Conservation (phyloP, 2,329 filamentous ascomycete genomes). For the Phoma sp. region DNA sequence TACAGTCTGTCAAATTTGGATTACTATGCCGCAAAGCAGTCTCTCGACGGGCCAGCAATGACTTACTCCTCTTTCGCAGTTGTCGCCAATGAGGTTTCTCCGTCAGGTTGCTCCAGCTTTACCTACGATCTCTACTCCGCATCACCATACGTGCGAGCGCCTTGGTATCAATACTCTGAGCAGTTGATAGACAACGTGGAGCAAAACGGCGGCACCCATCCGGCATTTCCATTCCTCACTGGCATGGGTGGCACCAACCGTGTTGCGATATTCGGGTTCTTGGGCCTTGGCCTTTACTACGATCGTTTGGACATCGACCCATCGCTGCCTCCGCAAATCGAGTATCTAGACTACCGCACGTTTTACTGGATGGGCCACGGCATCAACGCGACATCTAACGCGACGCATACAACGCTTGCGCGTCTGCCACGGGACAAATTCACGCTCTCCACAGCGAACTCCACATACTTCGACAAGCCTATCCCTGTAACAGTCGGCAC, state of each 20-base stretch:
- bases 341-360: conserved; percentile 64
- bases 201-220: conserved; percentile 69
- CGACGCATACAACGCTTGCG: conserved; percentile 67
- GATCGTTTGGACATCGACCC: conserved; percentile 68
- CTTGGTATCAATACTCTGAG: conserved; percentile 75
- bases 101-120: conserved; percentile 70
- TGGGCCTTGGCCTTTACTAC: conserved; percentile 66
- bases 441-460: conserved; percentile 60
- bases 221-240: conserved; percentile 73
- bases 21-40: conserved; percentile 73
- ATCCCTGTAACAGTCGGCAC: conserved; percentile 66
- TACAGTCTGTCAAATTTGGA: conserved; percentile 65
- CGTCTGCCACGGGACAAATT: conserved; percentile 52
- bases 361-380: conserved; percentile 72
- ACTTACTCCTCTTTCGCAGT: conserved; percentile 74
- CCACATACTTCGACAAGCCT: conserved; percentile 57
- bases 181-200: conserved; percentile 67
- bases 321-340: conserved; percentile 65
- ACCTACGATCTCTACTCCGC: conserved; percentile 70
- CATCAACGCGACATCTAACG: conserved; percentile 65
- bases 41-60: conserved; percentile 72
- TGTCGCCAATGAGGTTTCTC: conserved; percentile 68
- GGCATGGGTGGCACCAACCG: conserved; percentile 73
- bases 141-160: conserved; percentile 68
- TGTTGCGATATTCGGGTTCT: conserved; percentile 70